Evolutionary conservation across 352 stramenopile genomes (phyloP).

Genomic region (Thraustochytrium sp.): DNA sequence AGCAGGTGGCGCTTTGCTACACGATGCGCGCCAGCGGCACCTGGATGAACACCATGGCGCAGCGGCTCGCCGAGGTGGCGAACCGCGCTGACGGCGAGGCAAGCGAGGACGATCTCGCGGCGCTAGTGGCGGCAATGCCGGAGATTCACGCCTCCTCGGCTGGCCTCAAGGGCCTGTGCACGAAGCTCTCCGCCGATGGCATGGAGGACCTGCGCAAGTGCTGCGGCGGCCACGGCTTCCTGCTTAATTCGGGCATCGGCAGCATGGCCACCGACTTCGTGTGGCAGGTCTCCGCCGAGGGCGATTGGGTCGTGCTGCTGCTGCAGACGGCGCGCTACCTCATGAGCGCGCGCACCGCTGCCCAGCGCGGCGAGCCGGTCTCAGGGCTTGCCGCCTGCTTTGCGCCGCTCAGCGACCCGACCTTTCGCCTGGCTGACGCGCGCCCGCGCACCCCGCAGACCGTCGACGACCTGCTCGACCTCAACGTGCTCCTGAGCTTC

Average conservation of each 20-base stretch:
- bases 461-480: not conserved
- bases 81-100: not conserved
- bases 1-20: conserved; percentile 19
- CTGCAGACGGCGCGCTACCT: conserved; percentile 68
- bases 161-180: conserved; percentile 85
- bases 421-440: not conserved
- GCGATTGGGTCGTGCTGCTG: conserved; percentile 92
- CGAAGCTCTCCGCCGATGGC: conserved; percentile 74
- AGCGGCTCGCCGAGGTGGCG: not conserved
- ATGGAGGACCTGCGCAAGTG: conserved; percentile 89
- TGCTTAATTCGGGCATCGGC: conserved; percentile 76
- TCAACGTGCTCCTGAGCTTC: not conserved
- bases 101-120: not conserved
- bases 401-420: not conserved
- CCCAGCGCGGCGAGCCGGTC: not conserved
- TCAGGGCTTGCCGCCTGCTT: conserved; percentile 23
- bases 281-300: conserved; percentile 91
- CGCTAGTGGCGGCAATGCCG: conserved; percentile 56
- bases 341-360: conserved; percentile 33
- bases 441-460: not conserved
- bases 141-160: conserved; percentile 90
- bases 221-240: conserved; percentile 90
- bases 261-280: conserved; percentile 84
- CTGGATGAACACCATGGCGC: conserved; percentile 4
- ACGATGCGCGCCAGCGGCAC: not conserved